These are phyloP conservation scores for Aspergillus alliaceus DNA, from an alignment of 2,329 filamentous ascomycete species.

Conservation along the genomic window DNA sequence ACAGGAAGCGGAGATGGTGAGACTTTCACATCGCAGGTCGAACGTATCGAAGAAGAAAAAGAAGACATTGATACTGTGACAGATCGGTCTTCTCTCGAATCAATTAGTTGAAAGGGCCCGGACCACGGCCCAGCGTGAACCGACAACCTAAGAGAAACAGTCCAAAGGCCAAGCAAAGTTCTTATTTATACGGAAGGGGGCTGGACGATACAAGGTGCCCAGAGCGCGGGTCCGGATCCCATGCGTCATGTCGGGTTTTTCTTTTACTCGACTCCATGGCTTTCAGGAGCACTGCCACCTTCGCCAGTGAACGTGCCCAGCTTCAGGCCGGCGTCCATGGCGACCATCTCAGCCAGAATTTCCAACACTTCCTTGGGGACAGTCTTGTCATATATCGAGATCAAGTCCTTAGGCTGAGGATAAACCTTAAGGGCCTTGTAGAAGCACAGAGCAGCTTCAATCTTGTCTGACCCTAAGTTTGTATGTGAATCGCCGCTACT, in stretches of 20 bases:
- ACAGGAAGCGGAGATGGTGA: slow-evolving; percentile 23
- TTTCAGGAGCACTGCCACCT: slow-evolving; percentile 31
- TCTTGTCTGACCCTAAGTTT: slow-evolving; percentile 40
- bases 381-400: slow-evolving; percentile 97
- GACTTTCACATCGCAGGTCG: slow-evolving; percentile 1
- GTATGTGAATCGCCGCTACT: slow-evolving; percentile 12
- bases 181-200: slow-evolving; percentile 11
- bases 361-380: slow-evolving; percentile 97
- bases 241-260: neutral
- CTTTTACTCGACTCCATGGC: slow-evolving; percentile 39
- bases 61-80: neutral
- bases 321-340: slow-evolving; percentile 74
- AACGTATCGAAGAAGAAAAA: neutral
- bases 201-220: slow-evolving; percentile 12
- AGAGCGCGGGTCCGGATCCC: slow-evolving; percentile 6
- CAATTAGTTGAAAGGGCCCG: slow-evolving; percentile 10
- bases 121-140: slow-evolving; percentile 25
- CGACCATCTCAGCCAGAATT: slow-evolving; percentile 97
- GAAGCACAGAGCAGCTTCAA: slow-evolving; percentile 91
- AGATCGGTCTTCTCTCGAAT: neutral
- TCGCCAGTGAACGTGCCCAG: slow-evolving; percentile 52
- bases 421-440: slow-evolving; percentile 99
- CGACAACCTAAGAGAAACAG: slow-evolving; percentile 14
- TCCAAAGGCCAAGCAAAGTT: slow-evolving; percentile 16
- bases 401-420: slow-evolving; percentile 86